Evolutionary conservation across 495 filamentous ascomycete genomes (phyloP), one percentile per base, ranked within the genome.

Genomic region (Aspergillus indologenus): DNA sequence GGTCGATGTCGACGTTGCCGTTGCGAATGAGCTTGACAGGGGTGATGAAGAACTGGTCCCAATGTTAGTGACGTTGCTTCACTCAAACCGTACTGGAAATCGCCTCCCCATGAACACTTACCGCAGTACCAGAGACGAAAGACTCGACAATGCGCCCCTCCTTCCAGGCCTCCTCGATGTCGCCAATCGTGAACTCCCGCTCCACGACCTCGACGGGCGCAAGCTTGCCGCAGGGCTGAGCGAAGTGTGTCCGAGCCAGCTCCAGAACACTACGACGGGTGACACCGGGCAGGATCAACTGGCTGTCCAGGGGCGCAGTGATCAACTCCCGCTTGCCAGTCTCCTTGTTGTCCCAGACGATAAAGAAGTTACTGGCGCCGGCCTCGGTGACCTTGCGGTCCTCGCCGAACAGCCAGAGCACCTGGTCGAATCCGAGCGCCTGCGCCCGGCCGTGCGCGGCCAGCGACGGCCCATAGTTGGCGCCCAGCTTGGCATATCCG

Each of bases 281-380:
- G 9, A 97, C 84, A 59, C 92, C 92, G 56, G 90, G 86, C 17
- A 97, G 75, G 64, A 97, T 94, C 54, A 96, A 78, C 70, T 87
- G 84, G 69, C 88, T 89, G 43, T 86, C 88, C 51, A 96, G 70
- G 0, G 89, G 87, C 49, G 92, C 90, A 11, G 92, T 97, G 42
- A 96, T 78, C 26, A 97, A 79, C 79, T 96, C 81, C 44, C 83
- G 60, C 68, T 80, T 83, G 3, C 84, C 85, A 1, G 73, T 81
- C 51, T 87, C 81, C 67, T 77, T 80, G 29, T 83, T 86, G 60
- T 81, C 81, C 89, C 89, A 90, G 22, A 96, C 77, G 12, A 96
- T 81, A 72, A 97, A 96, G 78, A 97, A 96, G 71, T 96, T 96
- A 57, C 82, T 87, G 11, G 91, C 91, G n/a, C 92, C 92, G 1